Conservation (phyloP, 2,329 filamentous ascomycete species). For the Aspergillus pseudotamarii region DNA sequence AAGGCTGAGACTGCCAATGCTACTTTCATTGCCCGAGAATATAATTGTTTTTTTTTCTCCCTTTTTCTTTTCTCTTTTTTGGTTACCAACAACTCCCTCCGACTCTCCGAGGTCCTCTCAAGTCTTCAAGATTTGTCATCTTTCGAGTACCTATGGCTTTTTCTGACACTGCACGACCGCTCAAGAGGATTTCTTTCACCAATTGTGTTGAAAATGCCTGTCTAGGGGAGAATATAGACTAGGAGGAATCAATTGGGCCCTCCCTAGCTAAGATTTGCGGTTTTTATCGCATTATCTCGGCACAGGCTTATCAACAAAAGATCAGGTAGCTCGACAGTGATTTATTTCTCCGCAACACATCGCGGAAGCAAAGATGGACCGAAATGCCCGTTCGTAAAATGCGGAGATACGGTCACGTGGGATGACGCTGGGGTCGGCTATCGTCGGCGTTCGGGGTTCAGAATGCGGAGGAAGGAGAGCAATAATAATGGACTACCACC, state of each 20-base stretch:
- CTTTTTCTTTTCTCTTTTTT: neutral
- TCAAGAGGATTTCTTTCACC: neutral
- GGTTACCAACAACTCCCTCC: neutral
- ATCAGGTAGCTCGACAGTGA: neutral
- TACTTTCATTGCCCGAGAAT: neutral
- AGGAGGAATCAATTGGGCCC: neutral
- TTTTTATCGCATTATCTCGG: neutral
- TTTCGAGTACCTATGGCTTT: neutral
- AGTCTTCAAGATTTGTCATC: neutral
- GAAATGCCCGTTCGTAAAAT: slow-evolving; percentile 8
- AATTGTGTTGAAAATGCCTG: neutral
- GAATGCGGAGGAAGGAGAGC: slow-evolving; percentile 16
- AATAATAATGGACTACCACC: slow-evolving; percentile 3
- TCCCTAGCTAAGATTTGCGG: neutral
- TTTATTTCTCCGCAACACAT: slow-evolving; percentile 1
- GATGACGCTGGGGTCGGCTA: slow-evolving; percentile 26
- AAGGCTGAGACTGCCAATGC: neutral
- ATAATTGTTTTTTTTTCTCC: neutral
- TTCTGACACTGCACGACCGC: neutral
- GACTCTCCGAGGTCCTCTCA: neutral
- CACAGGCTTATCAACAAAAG: neutral
- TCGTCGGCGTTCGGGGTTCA: slow-evolving; percentile 22
- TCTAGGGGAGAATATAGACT: neutral
- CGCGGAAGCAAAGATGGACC: slow-evolving; percentile 11
- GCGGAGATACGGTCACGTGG: slow-evolving; percentile 29